Evolutionary conservation across 225 moss, liverwort and hornwort species (phyloP), one percentile per base, ranked within the genome.

Genomic region (Sphagnum tenellum): DNA sequence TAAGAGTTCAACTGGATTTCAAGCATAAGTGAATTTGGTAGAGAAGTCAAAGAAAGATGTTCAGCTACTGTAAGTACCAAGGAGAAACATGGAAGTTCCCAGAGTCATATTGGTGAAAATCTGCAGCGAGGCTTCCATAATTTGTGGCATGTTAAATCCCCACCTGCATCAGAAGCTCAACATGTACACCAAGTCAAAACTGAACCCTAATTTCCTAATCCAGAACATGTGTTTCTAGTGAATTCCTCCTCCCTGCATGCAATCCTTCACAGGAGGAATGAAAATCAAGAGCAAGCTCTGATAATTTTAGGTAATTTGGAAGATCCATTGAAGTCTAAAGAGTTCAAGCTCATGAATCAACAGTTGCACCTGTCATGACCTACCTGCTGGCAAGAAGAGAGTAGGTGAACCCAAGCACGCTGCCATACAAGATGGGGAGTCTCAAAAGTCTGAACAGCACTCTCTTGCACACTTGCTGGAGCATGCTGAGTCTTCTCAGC

Each of bases 361-460:
- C 29, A 29, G 29, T 29, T 29, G 29, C 29, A 29, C 29, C 29
- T 29, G 29, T 29, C 29, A 29, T 29, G 29, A 46, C 50, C 29
- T 66, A 81, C 84, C 84, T 85, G 78, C 81, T 67, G 11, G 76
- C 78, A 50, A 81, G 69, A 5, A 85, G 78, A 11, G 81, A 85
- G 58, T 81, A 81, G 3, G 65, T 63, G 69, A 81, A 59, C 5
- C 78, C 84, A 59, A 85, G 9, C 44, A 78, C 0, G 60, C 75
- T 74, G 13, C 81, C 63, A 3, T 85, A 74, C 47, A 76, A 73
- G 46, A 85, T 64, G 3, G 81, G 84, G 47, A 85, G 45, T 13
- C 63, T 50, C 71, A 63, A 2, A 69, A 81, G 63, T 60, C 76
- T 72, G 62, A 5, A 64, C 5, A 64, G 75, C 53, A 81, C 84